Conservation (phyloP, 306 rosid species). For the Sicyos baderoa region DNA sequence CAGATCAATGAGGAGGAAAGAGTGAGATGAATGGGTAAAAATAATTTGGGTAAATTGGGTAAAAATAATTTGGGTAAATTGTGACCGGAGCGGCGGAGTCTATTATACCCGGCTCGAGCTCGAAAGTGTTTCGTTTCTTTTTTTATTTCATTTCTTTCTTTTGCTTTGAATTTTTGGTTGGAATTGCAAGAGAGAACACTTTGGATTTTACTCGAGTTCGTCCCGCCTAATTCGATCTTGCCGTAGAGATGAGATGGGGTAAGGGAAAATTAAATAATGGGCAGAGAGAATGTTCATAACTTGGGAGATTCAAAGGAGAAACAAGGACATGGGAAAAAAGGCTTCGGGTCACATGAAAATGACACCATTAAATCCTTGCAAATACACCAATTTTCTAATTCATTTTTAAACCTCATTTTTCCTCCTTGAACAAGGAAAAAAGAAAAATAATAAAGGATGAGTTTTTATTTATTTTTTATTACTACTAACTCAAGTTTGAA, state of each 20-base stretch:
- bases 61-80: neutral
- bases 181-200: neutral
- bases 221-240: neutral
- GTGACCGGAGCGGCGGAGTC: neutral
- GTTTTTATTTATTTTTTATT: neutral
- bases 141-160: neutral
- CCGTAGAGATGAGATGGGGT: neutral
- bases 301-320: slow-evolving; percentile 2
- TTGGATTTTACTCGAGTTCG: neutral
- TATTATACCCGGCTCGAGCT: neutral
- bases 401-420: neutral
- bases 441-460: too few relatives aligned
- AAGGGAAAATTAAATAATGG: neutral
- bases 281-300: neutral
- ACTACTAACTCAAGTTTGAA: neutral
- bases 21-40: neutral
- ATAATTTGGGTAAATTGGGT: too few relatives aligned
- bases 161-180: neutral
- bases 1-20: neutral
- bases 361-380: neutral
- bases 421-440: neutral
- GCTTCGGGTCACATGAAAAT: neutral
- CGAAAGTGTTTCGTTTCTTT: neutral
- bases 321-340: neutral
- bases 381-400: neutral